Evolutionary conservation across 441 rosid species (phyloP).

Genomic region (Iberis amara): DNA sequence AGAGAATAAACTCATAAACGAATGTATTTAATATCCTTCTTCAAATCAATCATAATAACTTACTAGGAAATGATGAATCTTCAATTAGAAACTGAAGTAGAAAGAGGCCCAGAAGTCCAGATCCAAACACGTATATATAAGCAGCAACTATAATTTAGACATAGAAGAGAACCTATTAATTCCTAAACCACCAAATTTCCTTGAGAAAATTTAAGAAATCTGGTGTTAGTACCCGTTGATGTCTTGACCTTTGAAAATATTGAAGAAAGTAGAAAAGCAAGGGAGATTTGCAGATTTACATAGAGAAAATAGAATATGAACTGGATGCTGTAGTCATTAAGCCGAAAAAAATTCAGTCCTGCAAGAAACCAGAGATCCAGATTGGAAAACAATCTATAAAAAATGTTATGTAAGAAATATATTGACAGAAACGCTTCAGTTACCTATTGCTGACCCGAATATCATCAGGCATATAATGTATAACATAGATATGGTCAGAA

Average conservation of each 20-base stretch:
- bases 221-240: constrained; percentile 55
- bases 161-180: constrained; percentile 5
- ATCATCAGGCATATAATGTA: constrained; percentile 68
- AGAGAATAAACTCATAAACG: not conserved
- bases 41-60: constrained; percentile 28
- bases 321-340: constrained; percentile 76
- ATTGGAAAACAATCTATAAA: not conserved
- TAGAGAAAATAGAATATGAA: constrained; percentile 65
- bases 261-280: constrained; percentile 69
- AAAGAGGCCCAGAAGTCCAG: constrained; percentile 79
- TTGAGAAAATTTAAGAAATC: constrained; percentile 4
- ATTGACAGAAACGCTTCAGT: not conserved
- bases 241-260: constrained; percentile 71
- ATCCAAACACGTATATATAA: constrained; percentile 68
- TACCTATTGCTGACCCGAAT: constrained; percentile 62
- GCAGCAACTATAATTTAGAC: constrained; percentile 47
- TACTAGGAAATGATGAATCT: constrained; percentile 78
- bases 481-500: constrained; percentile 54
- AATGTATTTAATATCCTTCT: not conserved
- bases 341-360: constrained; percentile 77
- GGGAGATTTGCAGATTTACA: constrained; percentile 77
- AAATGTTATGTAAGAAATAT: not conserved
- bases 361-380: constrained; percentile 10
- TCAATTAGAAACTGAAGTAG: constrained; percentile 63
- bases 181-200: constrained; percentile 12